These are phyloP conservation scores for Benincasa hispida DNA, from an alignment of 306 rosid genomes.

Conservation along the genomic window DNA sequence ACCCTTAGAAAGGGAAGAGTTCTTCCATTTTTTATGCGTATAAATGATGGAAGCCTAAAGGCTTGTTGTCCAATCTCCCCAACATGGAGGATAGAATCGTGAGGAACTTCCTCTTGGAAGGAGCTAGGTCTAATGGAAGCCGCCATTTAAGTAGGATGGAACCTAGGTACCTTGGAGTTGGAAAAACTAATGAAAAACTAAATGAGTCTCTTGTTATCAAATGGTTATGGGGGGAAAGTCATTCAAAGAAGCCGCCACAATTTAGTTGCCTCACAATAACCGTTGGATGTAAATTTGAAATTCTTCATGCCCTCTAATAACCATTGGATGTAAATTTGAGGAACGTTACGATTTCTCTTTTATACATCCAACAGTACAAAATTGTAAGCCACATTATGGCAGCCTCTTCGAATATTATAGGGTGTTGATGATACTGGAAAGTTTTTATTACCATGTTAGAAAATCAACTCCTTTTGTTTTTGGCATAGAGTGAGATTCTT, in stretches of 20 bases:
- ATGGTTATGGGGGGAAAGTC: not conserved
- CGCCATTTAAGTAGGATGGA: not conserved
- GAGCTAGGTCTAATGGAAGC: not conserved
- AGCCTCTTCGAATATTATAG: not conserved
- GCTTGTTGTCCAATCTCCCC: not conserved
- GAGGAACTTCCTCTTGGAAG: not conserved
- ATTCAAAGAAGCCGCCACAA: too few species aligned
- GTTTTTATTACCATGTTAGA: not conserved
- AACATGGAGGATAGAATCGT: not conserved
- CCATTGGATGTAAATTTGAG: too few species aligned
- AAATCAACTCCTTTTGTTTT: not conserved
- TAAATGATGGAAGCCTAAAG: not conserved
- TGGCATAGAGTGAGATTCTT: not conserved
- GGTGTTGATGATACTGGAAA: not conserved
- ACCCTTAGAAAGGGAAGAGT: not conserved
- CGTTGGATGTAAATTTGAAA: too few species aligned
- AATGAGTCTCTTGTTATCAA: not conserved
- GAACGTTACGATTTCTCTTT: too few species aligned
- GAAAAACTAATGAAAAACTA: not conserved
- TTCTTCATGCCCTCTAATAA: too few species aligned
- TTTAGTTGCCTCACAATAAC: too few species aligned
- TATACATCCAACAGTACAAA: too few species aligned
- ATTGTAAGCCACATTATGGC: too few species aligned
- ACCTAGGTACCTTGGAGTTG: not conserved
- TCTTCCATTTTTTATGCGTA: not conserved